Base-by-base conservation (phyloP, 352 stramenopile species). In the Pythium periplocum region DNA sequence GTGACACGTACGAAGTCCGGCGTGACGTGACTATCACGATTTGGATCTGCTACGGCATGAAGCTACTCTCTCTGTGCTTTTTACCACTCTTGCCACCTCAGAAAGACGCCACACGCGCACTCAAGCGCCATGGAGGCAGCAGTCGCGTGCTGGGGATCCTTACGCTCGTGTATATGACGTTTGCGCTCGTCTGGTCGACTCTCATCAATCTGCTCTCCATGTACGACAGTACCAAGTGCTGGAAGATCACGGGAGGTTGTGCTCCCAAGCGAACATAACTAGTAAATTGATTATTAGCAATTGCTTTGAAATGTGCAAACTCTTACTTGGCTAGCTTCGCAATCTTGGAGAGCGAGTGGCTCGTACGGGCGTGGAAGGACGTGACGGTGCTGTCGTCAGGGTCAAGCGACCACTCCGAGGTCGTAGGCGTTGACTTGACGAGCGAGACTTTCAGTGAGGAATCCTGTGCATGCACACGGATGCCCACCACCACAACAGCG, bases 191-290 rank as follows among this genome's bases (percentile, higher is more conserved):
- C 34, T 47, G 35, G 12, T 45, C 48, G 10, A 77, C 64, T 11
- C 6, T 68, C 37, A 58, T 79, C 31, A 85, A 84, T 45, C 6
- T 87, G 37, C 37, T 83, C 45, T 67, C 59, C 4, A 80, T 87
- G 57, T 80, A 71, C 53, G 55, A 69, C 40, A 63, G 33, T 38
- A 85, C 76, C n/a, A 74, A 65, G 62, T 87, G 76, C 64, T 76
- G 67, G 64, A 58, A 58, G n/a, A 77, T 87, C 58, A 80, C 72
- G 0, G 76, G 76, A 9, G 76, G 76, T 31, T 82, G 71, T 48
- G 66, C 59, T 26, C 17, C 17, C 17, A 26, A 26, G 17, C 17
- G 17, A 26, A 26, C 17, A 26, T 26, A 26, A 26, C 17, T 26
- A 26, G 17, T 26, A 26, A 26, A 26, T 26, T 26, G 17, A 26